Percentiles rank a stretch among this genome's conserved stretches.
These are phyloP conservation scores for Acorus gramineus DNA, from an alignment of 106 monocot genomes.

Conservation along the genomic window DNA sequence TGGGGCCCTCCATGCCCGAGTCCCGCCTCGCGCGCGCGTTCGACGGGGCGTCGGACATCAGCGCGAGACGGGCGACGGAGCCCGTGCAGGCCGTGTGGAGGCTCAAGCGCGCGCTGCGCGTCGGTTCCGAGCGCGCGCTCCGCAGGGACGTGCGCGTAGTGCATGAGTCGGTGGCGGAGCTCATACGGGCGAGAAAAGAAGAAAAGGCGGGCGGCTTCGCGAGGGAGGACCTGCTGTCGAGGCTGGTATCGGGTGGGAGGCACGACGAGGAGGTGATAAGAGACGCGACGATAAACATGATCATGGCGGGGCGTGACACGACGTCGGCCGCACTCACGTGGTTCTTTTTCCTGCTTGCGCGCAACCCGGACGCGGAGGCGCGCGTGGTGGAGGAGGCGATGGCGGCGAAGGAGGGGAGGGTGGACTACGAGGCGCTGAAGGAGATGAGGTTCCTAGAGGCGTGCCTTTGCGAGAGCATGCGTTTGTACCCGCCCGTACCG, in stretches of 20 bases:
- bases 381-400: slow-evolving; percentile 17
- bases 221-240: slow-evolving; percentile 35
- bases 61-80: slow-evolving; percentile 14
- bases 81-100: slow-evolving; percentile 23
- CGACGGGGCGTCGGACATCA: slow-evolving; percentile 28
- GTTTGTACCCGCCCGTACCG: slow-evolving; percentile 12
- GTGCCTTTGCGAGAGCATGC: slow-evolving; percentile 49
- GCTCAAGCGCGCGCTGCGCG: slow-evolving; percentile 21
- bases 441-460: slow-evolving; percentile 47
- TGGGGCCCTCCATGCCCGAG: neutral
- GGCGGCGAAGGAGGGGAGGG: neutral
- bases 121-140: slow-evolving; percentile 26
- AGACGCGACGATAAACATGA: slow-evolving; percentile 70
- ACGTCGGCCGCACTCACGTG: slow-evolving; percentile 55
- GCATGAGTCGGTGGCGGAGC: slow-evolving; percentile 7
- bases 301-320: slow-evolving; percentile 68
- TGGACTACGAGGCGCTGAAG: slow-evolving; percentile 26
- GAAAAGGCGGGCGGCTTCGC: neutral
- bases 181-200: slow-evolving; percentile 20
- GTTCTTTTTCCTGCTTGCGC: slow-evolving; percentile 58
- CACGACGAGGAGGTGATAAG: slow-evolving; percentile 26
- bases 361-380: slow-evolving; percentile 20
- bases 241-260: slow-evolving; percentile 11
- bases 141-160: slow-evolving; percentile 17
- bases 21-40: slow-evolving; percentile 22